A percentile compares a stretch with the other conserved stretches of the same genome.
Conservation (phyloP, 441 rosid species). For the Euphorbia schlechtendalii region DNA sequence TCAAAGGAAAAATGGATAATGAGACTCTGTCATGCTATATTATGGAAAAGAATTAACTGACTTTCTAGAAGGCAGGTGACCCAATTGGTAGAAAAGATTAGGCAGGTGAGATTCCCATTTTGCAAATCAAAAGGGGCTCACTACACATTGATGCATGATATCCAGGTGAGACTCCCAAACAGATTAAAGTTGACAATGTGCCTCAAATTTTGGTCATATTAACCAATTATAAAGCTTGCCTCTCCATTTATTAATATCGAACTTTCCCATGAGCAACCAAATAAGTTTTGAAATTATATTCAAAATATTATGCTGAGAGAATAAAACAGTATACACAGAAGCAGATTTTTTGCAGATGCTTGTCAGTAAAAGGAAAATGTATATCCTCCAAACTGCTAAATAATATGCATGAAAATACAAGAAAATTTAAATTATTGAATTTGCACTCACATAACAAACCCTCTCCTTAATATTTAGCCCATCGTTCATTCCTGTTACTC, state of each 20-base stretch:
- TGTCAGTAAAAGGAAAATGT: not conserved
- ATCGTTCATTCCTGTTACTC: conserved; percentile 94
- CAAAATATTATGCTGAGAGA: not conserved
- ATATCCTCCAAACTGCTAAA: not conserved
- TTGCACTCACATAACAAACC: conserved; percentile 59
- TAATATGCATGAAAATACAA: not conserved
- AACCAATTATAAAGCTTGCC: not conserved
- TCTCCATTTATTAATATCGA: not conserved
- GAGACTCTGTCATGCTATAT: not conserved
- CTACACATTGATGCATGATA: too few relatives aligned
- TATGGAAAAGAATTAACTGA: not conserved
- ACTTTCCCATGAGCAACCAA: not conserved
- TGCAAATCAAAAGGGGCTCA: not conserved
- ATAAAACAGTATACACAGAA: not conserved
- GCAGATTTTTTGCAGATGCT: not conserved
- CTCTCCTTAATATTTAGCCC: conserved; percentile 87
- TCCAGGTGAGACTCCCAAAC: too few relatives aligned
- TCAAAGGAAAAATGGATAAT: too few relatives aligned
- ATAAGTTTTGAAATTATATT: not conserved
- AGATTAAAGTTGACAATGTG: too few relatives aligned
- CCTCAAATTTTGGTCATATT: too few relatives aligned
- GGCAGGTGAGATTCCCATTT: not conserved
- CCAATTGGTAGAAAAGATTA: not conserved
- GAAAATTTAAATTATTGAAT: not conserved
- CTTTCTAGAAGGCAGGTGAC: not conserved